A percentile compares a stretch with the other conserved stretches of the same genome.
Evolutionary conservation across 2,329 filamentous ascomycete species (phyloP).

Genomic region (Chaetoscypha palmicola): DNA sequence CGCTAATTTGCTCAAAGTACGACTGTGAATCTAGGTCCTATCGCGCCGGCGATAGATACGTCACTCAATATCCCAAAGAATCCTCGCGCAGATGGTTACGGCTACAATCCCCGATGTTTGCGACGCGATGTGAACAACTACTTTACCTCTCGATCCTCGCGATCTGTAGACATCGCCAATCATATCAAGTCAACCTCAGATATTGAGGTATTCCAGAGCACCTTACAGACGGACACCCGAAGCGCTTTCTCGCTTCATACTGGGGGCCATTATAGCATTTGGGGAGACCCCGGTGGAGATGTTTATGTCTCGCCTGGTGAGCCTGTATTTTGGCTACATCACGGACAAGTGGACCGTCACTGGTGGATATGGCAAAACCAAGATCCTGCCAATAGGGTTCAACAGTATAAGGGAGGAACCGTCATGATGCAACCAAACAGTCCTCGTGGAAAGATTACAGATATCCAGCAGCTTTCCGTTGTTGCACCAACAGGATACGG

Average conservation of each 20-base stretch:
- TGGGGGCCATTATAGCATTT: constrained; percentile 7
- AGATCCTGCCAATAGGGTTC: constrained; percentile 11
- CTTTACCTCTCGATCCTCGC: constrained; percentile 2
- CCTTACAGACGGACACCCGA: constrained; percentile 3
- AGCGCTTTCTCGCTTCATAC: constrained; percentile 6
- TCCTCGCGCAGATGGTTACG: constrained; percentile 8
- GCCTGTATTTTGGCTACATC: constrained; percentile 8
- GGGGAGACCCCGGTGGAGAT: constrained; percentile 10
- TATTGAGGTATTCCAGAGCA: constrained; percentile 2
- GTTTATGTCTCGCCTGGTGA: constrained; percentile 7
- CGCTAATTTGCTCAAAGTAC: constrained; percentile 11
- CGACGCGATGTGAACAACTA: constrained; percentile 33
- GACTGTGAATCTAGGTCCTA: constrained; percentile 39
- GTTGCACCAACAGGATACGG: constrained; percentile 1
- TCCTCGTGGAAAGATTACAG: constrained; percentile 11
- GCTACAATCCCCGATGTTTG: constrained; percentile 37
- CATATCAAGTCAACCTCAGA: constrained; percentile 3
- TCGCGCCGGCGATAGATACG: constrained; percentile 30
- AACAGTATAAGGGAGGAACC: constrained; percentile 15
- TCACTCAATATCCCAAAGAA: constrained; percentile 7
- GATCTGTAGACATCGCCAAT: constrained; percentile 7
- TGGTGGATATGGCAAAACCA: constrained; percentile 20
- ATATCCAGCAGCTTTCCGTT: constrained; percentile 13
- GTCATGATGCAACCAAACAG: constrained; percentile 13
- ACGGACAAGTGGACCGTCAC: constrained; percentile 14